These are phyloP conservation scores for Rhizopus microsporus DNA, from an alignment of 371 early-diverging fungal species.

Conservation along the genomic window DNA sequence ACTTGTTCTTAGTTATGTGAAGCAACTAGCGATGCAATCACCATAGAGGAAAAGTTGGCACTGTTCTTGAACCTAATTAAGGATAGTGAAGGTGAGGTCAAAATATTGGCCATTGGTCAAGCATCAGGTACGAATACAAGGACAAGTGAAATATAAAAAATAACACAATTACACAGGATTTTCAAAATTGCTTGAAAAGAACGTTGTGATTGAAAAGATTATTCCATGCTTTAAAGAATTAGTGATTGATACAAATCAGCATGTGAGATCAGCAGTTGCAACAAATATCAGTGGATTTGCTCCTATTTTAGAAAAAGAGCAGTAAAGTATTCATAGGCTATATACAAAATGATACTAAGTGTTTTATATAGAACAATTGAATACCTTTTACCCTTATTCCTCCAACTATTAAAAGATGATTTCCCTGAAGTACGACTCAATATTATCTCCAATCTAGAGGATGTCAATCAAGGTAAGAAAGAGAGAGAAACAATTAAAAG, in stretches of 20 bases:
- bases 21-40: constrained; percentile 37
- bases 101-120: constrained; percentile 84
- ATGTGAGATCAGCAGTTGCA: constrained; percentile 95
- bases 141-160: too few relatives aligned
- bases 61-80: constrained; percentile 76
- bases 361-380: constrained; percentile 75
- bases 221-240: constrained; percentile 92
- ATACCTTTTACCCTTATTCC: constrained; percentile 91
- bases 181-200: constrained; percentile 76
- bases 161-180: constrained; percentile 41
- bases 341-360: neutral
- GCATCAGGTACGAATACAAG: constrained; percentile 65
- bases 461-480: constrained; percentile 77
- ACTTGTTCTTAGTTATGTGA: constrained; percentile 31
- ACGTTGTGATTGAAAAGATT: constrained; percentile 78
- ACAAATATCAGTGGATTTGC: constrained; percentile 93
- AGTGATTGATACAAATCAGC: constrained; percentile 92
- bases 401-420: constrained; percentile 95
- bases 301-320: constrained; percentile 91
- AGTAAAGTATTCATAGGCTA: constrained; percentile 44
- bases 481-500: neutral
- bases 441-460: constrained; percentile 95
- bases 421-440: constrained; percentile 96
- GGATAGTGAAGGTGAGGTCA: constrained; percentile 98
- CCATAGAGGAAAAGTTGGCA: constrained; percentile 38